Conservation (phyloP, 1,139 yeast genomes). For the Suhomyces panamericanus region DNA sequence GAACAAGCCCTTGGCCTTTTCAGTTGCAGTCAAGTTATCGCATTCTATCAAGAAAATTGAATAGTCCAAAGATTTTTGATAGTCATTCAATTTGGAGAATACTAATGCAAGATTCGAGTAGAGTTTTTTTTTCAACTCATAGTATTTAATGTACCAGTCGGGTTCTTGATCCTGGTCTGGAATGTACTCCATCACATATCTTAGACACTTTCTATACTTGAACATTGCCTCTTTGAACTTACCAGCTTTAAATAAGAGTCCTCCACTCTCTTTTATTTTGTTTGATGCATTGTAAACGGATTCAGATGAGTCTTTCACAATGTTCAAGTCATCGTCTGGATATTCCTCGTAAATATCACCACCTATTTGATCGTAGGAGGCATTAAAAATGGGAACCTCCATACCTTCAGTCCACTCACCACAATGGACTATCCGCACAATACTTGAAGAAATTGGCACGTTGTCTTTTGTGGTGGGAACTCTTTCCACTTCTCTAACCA, state of each 20-base stretch:
- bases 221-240: conserved; percentile 51
- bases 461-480: conserved; percentile 44
- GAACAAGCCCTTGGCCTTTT: conserved; percentile 61
- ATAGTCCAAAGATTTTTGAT: conserved; percentile 49
- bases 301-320: conserved; percentile 58
- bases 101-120: conserved; percentile 62
- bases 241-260: conserved; percentile 55
- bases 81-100: conserved; percentile 48
- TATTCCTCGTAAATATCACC: conserved; percentile 74
- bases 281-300: conserved; percentile 52
- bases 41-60: conserved; percentile 57
- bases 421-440: conserved; percentile 56
- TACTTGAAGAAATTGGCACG: conserved; percentile 42
- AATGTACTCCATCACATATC: conserved; percentile 67
- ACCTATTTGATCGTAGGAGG: conserved; percentile 59
- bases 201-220: conserved; percentile 62
- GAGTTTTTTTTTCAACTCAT: conserved; percentile 57
- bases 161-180: conserved; percentile 71
- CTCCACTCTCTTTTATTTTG: conserved; percentile 67
- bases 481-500: conserved; percentile 63
- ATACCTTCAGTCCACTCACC: conserved; percentile 63
- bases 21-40: conserved; percentile 35
- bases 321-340: conserved; percentile 66
- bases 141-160: conserved; percentile 50
- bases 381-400: conserved; percentile 58